Base-by-base conservation (phyloP, 129 eudicot genomes). In the Centella asiatica region DNA sequence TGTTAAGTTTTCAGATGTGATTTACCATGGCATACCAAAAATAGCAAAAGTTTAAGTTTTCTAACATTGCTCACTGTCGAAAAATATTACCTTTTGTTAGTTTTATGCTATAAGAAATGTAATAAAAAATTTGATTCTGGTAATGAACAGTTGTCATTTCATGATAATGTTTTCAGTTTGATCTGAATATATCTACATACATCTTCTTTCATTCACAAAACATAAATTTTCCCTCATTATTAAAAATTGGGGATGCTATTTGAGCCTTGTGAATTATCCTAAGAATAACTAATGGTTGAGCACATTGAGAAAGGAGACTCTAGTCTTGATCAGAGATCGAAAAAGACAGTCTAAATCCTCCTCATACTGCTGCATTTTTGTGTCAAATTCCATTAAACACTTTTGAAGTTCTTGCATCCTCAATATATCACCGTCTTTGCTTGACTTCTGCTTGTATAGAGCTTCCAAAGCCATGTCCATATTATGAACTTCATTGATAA, bases 311-410 rank as follows among this genome's bases (percentile, higher is more conserved):
- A 57, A 15, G 8, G 62, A 57, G 22, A 57, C 44, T 57, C 62
- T 22, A 13, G 44, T 57, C 62, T 33, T 57, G 25, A 57, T 57
- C 63, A 57, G 34, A 32, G n/a, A 57, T 57, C 63, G 46, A 57
- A 34, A 24, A 12, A 57, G 45, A 20, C n/a, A 20, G 29, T 57
- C 63, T 57, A 57, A 20, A 9, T 57, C 28, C 25, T 57, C 63
- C 24, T 32, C 28, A 57, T n/a, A 33, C 34, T 57, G 17, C 12
- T 34, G 63, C 63, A 57, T 8, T 14, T 19, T 32, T 27, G 32
- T 57, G 62, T 32, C 62, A 0, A 57, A 39, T 57, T 24, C 44
- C 44, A 32, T 57, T 44, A 32, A 32, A 18, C 44, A 20, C 44
- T 32, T 57, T 27, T 32, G 44, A 0, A 9, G 12, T 32, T n/a